These are phyloP conservation scores for Chlamydomonas asymmetrica DNA, from an alignment of 139 green algal species.

Conservation along the genomic window DNA sequence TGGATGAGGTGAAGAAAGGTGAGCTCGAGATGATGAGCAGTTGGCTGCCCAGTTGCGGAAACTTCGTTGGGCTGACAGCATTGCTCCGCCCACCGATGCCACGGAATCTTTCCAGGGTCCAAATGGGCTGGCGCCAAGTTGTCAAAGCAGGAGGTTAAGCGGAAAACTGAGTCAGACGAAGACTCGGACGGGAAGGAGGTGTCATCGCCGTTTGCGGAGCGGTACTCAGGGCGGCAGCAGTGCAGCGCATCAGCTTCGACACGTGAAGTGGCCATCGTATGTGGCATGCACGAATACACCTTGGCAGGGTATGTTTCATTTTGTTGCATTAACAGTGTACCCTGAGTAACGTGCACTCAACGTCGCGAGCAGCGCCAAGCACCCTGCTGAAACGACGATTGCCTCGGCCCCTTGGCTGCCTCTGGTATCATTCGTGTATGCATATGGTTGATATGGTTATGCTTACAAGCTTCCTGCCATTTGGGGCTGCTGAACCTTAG, in stretches of 20 bases:
- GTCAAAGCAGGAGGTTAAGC: slow-evolving; percentile 1
- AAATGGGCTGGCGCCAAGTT: too few species aligned
- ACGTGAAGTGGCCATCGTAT: slow-evolving; percentile 39
- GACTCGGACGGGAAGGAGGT: slow-evolving; percentile 22
- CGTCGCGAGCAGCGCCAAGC: too few species aligned
- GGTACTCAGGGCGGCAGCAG: slow-evolving; percentile 22
- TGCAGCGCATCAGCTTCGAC: not conserved
- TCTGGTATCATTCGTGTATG: not conserved
- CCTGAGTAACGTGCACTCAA: not conserved
- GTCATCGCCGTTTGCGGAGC: not conserved
- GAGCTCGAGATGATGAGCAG: too few species aligned
- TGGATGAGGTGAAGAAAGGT: too few species aligned
- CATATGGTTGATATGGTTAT: not conserved
- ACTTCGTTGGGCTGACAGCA: too few species aligned
- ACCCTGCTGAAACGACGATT: too few species aligned
- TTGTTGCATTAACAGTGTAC: not conserved
- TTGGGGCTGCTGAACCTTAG: slow-evolving; percentile 17
- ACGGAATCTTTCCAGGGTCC: too few species aligned
- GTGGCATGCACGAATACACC: slow-evolving; percentile 52
- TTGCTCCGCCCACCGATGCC: too few species aligned
- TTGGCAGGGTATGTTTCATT: slow-evolving; percentile 39
- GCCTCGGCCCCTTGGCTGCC: not conserved
- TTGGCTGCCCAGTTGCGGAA: too few species aligned
- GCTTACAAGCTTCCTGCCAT: not conserved
- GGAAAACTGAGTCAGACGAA: slow-evolving; percentile 1